Percentiles rank a stretch among this genome's conserved stretches.
Conservation (phyloP, 148 eudicot species). For the Salicornia ramosissima region DNA sequence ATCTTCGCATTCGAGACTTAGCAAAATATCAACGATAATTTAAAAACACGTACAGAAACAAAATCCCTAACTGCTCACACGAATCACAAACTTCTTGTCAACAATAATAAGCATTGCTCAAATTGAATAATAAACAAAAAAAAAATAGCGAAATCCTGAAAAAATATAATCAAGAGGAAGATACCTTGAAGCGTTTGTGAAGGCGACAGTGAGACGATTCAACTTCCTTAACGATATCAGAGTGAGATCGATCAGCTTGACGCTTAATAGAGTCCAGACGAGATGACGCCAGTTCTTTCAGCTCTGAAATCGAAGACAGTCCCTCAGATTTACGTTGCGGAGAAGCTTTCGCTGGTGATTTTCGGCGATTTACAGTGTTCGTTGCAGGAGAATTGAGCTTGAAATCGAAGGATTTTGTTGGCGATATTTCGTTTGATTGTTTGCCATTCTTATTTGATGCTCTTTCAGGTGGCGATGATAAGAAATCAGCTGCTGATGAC, state of each 20-base stretch:
- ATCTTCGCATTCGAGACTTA: not conserved
- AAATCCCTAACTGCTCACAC: not conserved
- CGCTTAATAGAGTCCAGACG: conserved; percentile 54
- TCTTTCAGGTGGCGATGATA: conserved; percentile 19
- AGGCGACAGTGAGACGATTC: conserved; percentile 65
- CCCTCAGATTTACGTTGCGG: not conserved
- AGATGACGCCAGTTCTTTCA: conserved; percentile 52
- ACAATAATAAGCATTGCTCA: not conserved
- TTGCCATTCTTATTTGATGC: not conserved
- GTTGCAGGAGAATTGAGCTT: conserved; percentile 13
- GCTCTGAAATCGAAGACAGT: conserved; percentile 45
- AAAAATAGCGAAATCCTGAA: not conserved
- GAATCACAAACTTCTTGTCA: not conserved
- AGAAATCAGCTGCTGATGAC: conserved; percentile 25
- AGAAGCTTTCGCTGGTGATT: conserved; percentile 10
- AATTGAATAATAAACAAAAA: not conserved
- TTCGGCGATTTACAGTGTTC: conserved; percentile 9
- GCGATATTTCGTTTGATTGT: not conserved
- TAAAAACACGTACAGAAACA: not conserved
- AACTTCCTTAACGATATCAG: conserved; percentile 60
- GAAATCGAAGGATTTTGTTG: conserved; percentile 22
- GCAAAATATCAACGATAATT: not conserved
- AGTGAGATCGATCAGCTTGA: conserved; percentile 57
- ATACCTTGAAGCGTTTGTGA: conserved; percentile 64
- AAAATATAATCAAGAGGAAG: conserved; percentile 15